These are phyloP conservation scores for Edaphochlamys debaryana DNA, from an alignment of 139 green algal species.

Conservation along the genomic window DNA sequence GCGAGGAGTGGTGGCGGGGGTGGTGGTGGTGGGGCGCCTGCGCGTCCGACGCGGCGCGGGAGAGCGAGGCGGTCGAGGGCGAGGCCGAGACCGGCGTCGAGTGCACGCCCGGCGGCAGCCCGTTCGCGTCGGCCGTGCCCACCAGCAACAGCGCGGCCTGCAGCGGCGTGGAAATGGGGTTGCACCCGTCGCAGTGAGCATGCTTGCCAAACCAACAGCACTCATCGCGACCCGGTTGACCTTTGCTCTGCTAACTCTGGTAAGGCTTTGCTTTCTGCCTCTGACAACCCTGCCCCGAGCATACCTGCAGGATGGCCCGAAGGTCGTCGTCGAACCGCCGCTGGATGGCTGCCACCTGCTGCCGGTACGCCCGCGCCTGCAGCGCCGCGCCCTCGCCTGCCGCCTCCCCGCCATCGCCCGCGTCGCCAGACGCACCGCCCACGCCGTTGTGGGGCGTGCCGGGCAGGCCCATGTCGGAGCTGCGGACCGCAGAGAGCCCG, in stretches of 20 bases:
- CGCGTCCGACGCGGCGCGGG: conserved; percentile 14
- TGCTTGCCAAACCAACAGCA: too few species aligned
- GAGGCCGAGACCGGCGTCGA: conserved; percentile 7
- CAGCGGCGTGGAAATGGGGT: neutral
- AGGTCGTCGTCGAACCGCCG: conserved; percentile 66
- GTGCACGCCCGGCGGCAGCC: conserved; percentile 12
- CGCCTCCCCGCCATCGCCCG: neutral
- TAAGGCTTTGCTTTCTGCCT: neutral
- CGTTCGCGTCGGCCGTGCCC: conserved; percentile 2
- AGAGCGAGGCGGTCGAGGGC: neutral
- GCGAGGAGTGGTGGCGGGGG: neutral
- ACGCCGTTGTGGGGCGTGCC: too few species aligned
- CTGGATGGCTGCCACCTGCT: conserved; percentile 54
- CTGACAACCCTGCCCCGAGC: neutral
- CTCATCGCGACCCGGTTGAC: too few species aligned
- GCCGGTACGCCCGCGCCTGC: conserved; percentile 39
- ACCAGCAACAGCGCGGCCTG: conserved; percentile 63
- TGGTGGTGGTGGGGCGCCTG: neutral
- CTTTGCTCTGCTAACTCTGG: too few species aligned
- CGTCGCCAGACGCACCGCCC: neutral
- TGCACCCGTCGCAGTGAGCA: too few species aligned
- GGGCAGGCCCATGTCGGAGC: neutral
- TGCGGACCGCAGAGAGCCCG: neutral
- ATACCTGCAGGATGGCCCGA: conserved; percentile 46
- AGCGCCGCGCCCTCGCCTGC: neutral